Conservation (phyloP, 2,329 filamentous ascomycete species). For the Verticillium longisporum region DNA sequence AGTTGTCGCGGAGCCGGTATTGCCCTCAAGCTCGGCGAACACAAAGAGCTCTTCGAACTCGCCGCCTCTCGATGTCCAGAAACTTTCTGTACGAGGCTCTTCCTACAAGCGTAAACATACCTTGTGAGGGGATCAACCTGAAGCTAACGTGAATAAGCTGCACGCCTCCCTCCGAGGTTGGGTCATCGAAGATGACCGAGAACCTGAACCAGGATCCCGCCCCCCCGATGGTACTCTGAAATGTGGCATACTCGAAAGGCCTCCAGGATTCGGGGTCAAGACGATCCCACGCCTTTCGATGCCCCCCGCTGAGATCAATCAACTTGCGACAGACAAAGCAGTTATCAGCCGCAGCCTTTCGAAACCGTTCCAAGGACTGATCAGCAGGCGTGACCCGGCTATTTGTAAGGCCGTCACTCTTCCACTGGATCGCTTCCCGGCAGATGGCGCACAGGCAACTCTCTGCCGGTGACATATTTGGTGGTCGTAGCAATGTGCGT, state of each 20-base stretch:
- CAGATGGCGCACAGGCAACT: no score
- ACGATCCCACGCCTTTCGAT: background rate
- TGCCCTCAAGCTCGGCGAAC: background rate
- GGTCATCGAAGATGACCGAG: background rate
- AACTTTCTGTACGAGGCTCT: no score
- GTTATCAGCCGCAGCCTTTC: background rate
- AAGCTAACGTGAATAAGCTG: background rate
- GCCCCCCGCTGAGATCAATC: background rate
- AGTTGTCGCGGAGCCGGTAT: background rate
- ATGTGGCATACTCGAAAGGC: background rate
- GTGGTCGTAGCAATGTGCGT: no score
- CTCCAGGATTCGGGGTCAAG: background rate
- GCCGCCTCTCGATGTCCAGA: background rate
- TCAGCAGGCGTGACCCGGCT: no score
- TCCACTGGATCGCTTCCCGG: no score
- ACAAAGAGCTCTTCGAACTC: background rate
- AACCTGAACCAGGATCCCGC: background rate
- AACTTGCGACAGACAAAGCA: background rate
- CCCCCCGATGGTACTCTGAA: background rate
- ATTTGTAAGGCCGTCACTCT: no score
- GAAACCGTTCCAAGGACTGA: no score
- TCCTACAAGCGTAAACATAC: background rate
- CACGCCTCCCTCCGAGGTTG: background rate
- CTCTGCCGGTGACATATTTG: no score
- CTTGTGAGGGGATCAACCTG: background rate